These are phyloP conservation scores for Hypoxylon sp. DNA, from an alignment of 2,329 filamentous ascomycete genomes.

Conservation along the genomic window DNA sequence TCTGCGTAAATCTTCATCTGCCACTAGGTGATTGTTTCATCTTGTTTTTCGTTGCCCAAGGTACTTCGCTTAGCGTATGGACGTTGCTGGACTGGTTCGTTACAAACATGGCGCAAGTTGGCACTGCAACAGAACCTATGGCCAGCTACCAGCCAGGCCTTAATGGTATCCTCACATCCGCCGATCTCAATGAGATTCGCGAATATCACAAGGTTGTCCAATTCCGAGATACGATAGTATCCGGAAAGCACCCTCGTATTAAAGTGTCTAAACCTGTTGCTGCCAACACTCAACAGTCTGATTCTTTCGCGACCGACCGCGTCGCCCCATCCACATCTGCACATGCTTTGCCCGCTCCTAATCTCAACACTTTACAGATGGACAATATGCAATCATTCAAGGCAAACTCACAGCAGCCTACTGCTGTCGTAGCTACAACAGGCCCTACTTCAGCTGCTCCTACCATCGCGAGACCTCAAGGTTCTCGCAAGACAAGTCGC, in stretches of 20 bases:
- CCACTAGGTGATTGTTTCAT: conserved; percentile 24
- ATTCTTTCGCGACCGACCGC: conserved; percentile 42
- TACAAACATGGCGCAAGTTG: conserved; percentile 44
- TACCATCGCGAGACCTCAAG: conserved; percentile 56
- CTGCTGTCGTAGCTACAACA: conserved; percentile 44
- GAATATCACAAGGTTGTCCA: conserved; percentile 85
- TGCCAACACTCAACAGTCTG: conserved; percentile 39
- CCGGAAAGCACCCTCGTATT: conserved; percentile 77
- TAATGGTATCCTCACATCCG: conserved; percentile 40
- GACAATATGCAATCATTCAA: conserved; percentile 53
- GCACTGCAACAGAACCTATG: conserved; percentile 37
- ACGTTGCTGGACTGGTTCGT: conserved; percentile 29
- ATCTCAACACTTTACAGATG: conserved; percentile 45
- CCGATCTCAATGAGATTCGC: conserved; percentile 66
- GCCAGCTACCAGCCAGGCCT: conserved; percentile 38
- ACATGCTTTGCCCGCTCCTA: conserved; percentile 33
- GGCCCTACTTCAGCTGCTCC: conserved; percentile 48
- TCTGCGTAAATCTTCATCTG: conserved; percentile 11
- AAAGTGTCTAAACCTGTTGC: conserved; percentile 54
- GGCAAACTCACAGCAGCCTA: conserved; percentile 53
- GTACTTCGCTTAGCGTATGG: conserved; percentile 26
- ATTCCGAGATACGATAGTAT: conserved; percentile 83
- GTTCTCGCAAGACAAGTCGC: conserved; percentile 72
- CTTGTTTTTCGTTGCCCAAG: conserved; percentile 15
- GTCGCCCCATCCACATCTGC: conserved; percentile 39